Percentiles rank a stretch among this genome's conserved stretches.
Evolutionary conservation across 306 rosid species (phyloP).

Genomic region (Carpinus viminea): DNA sequence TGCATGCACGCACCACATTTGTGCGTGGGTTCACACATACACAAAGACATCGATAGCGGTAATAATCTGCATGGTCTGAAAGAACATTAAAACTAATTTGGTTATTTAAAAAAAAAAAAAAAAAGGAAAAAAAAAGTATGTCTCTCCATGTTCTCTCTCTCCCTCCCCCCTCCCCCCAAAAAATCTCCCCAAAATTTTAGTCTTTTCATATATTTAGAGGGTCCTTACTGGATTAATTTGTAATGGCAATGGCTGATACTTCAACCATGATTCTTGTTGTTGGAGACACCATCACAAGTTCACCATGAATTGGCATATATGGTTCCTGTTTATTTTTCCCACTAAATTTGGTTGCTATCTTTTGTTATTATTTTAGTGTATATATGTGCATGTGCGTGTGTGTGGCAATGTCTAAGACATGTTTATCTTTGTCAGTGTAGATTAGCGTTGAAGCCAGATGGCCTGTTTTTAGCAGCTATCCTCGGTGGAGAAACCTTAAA

Average conservation of each 20-base stretch:
- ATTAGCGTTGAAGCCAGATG: constrained; percentile 95
- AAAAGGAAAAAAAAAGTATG: too few species aligned
- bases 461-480: constrained; percentile 87
- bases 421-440: constrained; percentile 67
- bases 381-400: background rate
- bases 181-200: background rate
- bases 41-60: background rate
- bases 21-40: too few species aligned
- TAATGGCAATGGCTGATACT: too few species aligned
- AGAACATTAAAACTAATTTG: background rate
- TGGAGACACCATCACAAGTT: background rate
- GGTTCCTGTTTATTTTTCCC: background rate
- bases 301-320: background rate
- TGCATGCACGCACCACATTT: background rate
- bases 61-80: background rate
- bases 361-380: background rate
- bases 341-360: background rate
- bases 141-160: background rate
- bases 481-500: constrained; percentile 95
- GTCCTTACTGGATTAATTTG: background rate
- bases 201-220: background rate
- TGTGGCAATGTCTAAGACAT: constrained; percentile 25
- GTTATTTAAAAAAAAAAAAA: too few species aligned
- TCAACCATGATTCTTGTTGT: background rate
- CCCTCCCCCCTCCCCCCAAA: background rate